Base-by-base conservation (phyloP, 23 red algal genomes). In the Gracilaria domingensis region DNA sequence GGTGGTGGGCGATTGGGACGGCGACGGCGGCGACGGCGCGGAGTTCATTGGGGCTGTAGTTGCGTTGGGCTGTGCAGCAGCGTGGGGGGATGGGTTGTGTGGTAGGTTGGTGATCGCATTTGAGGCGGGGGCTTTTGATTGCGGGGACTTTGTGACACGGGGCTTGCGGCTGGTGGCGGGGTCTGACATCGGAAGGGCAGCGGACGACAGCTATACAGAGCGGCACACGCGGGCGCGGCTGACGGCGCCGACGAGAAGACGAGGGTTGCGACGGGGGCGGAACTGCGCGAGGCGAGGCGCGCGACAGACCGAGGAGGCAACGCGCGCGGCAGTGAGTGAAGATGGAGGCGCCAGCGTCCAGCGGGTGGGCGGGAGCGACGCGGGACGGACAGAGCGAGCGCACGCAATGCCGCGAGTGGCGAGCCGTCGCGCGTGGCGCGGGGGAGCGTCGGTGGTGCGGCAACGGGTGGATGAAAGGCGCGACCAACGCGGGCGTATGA, bases 401-500 rank as follows among this genome's bases (percentile, higher is more conserved):
- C 5, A 45, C 42, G 64, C 64, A 13, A 7, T 25, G 9, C 23
- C 32, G 64, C 64, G 33, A 69, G 26, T 8, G 25, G 64, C 3
- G 26, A 3, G 30, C 14, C 32, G 28, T 2, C 11, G 16, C 26
- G 42, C 42, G 42, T 45, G 42, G 42, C 42, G 42, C n/a, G 30
- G 30, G 32, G 30, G 64, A 69, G 32, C 59, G 59, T 9, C 32
- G 64, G 14, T 34, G 32, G 28, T 37, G 64, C 28, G 64, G 0
- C 32, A 36, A 69, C 64, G 64, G 17, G 64, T 69, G 64, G 64
- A 69, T 55, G 45, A 57, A 79, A 79, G 74, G 12, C 2, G 40
- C 26, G 74, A 18, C 8, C 4, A 44, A 57, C 34, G n/a, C 48
- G 39, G 53, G 11, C 12, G 16, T 40, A 71, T 38, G 33, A 35